phyloP scores from a whole-genome alignment of 192 early-diverging fungal species.

The Oehlia diaphana region DNA sequence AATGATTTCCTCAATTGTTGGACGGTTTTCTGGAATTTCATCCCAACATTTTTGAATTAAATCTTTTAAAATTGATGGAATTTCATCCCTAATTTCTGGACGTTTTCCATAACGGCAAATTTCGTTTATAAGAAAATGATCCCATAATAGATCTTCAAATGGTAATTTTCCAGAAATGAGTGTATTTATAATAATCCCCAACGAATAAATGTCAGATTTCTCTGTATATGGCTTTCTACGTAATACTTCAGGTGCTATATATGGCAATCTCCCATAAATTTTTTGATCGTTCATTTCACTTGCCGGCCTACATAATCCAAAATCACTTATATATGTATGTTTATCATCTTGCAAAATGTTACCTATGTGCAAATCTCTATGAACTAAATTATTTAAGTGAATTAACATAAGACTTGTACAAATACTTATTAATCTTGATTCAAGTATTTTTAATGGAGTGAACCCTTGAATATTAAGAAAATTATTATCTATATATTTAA shows the following conservation, averaged over 20 bases:
- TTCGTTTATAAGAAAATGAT: background rate
- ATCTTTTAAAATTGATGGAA: background rate
- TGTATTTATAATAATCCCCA: background rate
- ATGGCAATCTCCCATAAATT: background rate
- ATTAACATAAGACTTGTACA: background rate
- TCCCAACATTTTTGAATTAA: background rate
- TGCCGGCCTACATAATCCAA: background rate
- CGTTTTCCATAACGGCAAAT: background rate
- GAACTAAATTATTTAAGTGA: background rate
- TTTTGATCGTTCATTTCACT: background rate
- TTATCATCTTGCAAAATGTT: background rate
- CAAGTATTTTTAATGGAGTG: no score
- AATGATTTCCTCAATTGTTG: background rate
- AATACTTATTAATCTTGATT: no score
- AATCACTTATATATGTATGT: background rate
- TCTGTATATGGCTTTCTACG: background rate
- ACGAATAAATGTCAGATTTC: constrained; percentile 6
- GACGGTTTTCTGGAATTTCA: background rate
- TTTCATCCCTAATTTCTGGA: background rate
- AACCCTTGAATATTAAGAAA: no score
- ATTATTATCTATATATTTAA: no score
- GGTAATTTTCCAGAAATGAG: background rate
- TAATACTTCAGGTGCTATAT: background rate
- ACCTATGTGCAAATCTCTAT: background rate
- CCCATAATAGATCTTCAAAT: background rate